These are phyloP conservation scores for Pseudogymnoascus sp. DNA, from an alignment of 2,329 filamentous ascomycete species.

Conservation along the genomic window DNA sequence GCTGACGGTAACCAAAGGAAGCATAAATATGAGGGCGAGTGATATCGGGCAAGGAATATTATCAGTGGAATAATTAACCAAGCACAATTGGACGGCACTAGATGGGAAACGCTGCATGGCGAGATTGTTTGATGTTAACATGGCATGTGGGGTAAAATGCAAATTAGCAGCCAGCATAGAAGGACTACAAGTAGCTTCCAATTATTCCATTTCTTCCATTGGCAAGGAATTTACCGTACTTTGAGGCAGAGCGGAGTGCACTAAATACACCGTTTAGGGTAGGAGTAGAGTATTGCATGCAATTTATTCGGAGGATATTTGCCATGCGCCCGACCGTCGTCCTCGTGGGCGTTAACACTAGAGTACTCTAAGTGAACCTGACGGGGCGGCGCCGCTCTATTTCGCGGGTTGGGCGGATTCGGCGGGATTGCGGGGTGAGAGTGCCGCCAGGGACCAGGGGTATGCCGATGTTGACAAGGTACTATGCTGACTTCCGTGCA, in stretches of 20 bases:
- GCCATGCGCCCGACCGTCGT: neutral
- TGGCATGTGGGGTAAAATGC: neutral
- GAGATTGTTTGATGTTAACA: neutral
- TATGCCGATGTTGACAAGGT: conserved; percentile 3
- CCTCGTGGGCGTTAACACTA: neutral
- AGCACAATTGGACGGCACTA: neutral
- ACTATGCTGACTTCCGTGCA: neutral
- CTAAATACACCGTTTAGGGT: neutral
- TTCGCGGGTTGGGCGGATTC: neutral
- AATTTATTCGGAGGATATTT: neutral
- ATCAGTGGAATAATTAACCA: conserved; percentile 1
- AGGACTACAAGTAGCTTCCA: neutral
- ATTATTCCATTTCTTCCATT: neutral
- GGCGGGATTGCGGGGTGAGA: conserved; percentile 4
- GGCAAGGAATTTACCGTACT: neutral
- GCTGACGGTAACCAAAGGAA: neutral
- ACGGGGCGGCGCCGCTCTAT: neutral
- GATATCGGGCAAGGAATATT: neutral
- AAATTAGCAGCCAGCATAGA: neutral
- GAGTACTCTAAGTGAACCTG: neutral
- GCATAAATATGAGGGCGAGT: neutral
- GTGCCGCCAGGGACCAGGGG: neutral
- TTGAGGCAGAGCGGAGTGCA: neutral
- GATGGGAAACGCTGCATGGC: neutral
- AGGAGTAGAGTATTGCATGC: neutral